Percentiles rank a stretch among this genome's conserved stretches.
phyloP scores from a whole-genome alignment of 768 basidiomycete species.

The Suillus decipiens region DNA sequence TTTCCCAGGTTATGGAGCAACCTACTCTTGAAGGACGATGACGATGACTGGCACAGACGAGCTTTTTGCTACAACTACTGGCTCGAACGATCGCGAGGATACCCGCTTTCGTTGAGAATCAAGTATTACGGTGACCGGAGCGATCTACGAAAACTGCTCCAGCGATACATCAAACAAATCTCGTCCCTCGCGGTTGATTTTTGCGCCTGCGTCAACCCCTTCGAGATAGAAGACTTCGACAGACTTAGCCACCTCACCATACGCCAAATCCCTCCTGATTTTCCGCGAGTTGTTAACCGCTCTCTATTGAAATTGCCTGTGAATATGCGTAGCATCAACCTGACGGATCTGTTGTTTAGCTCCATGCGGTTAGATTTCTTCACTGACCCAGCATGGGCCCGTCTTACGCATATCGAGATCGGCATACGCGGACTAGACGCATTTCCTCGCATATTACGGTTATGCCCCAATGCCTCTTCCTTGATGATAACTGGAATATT shows the following conservation, averaged over 20 bases:
- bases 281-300: too few relatives aligned
- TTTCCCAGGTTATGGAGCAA: slow-evolving; percentile 51
- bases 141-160: slow-evolving; percentile 11
- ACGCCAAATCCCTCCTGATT: rapidly evolving
- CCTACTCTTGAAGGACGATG: slow-evolving; percentile 27
- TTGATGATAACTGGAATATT: too few relatives aligned
- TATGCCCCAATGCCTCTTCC: too few relatives aligned
- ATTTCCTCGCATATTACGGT: too few relatives aligned
- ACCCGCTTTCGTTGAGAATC: background rate
- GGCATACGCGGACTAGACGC: too few relatives aligned
- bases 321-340: slow-evolving; percentile 6
- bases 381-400: too few relatives aligned
- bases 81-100: background rate
- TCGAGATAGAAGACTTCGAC: slow-evolving; percentile 5
- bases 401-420: slow-evolving; percentile 18
- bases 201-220: background rate
- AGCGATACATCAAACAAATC: slow-evolving; percentile 17
- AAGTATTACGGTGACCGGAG: background rate
- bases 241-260: slow-evolving; percentile 23
- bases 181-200: slow-evolving; percentile 1
- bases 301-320: slow-evolving; percentile 7
- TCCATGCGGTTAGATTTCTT: too few relatives aligned
- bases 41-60: slow-evolving; percentile 10
- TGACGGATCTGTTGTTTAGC: too few relatives aligned
- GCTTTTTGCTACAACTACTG: background rate